These are phyloP conservation scores for Tarenaya hassleriana DNA, from an alignment of 345 rosid genomes.

Conservation along the genomic window DNA sequence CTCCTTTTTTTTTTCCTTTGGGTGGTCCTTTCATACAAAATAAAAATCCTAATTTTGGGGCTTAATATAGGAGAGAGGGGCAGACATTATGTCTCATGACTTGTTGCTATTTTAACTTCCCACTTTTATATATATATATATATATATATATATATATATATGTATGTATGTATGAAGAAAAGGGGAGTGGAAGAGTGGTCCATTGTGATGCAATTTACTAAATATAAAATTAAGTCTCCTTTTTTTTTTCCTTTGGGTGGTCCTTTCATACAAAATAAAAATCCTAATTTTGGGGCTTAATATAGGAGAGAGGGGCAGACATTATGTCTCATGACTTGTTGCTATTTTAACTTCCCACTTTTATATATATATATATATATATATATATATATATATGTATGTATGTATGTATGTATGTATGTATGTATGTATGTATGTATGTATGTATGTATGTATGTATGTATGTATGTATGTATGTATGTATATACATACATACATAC, in stretches of 20 bases:
- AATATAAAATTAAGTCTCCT: conserved; percentile 24
- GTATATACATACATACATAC: no score
- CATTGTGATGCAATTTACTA: conserved; percentile 27
- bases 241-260: conserved; percentile 22
- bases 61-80: conserved; percentile 19
- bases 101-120: background rate
- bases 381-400: no score
- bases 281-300: conserved; percentile 29
- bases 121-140: no score
- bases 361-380: no score
- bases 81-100: conserved; percentile 11
- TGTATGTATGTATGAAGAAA: no score
- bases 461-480: no score
- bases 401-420: no score
- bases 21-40: conserved; percentile 30
- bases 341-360: background rate
- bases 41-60: conserved; percentile 32
- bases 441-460: no score
- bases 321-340: conserved; percentile 10
- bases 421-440: no score
- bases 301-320: conserved; percentile 17
- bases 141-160: no score
- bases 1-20: conserved; percentile 15
- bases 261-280: conserved; percentile 27
- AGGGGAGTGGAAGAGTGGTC: conserved; percentile 26